Percentiles rank a stretch among this genome's conserved stretches.
These are phyloP conservation scores for Sinapis alba DNA, from an alignment of 441 rosid genomes.

Conservation along the genomic window DNA sequence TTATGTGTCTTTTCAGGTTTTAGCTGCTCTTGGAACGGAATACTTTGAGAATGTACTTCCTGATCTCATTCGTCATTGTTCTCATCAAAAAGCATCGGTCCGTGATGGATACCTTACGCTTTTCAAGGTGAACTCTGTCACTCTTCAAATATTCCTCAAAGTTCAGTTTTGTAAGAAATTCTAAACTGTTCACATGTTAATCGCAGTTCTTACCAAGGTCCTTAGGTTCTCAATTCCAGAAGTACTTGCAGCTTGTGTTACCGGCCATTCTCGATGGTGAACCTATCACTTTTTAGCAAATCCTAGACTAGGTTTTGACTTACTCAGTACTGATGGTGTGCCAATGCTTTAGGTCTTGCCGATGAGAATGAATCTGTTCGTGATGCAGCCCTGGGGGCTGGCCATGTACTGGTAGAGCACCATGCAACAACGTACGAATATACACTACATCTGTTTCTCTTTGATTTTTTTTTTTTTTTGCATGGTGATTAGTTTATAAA, in stretches of 20 bases:
- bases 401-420: conserved; percentile 99
- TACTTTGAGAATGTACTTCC: conserved; percentile 76
- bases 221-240: conserved; percentile 91
- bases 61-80: conserved; percentile 89
- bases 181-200: conserved; percentile 29
- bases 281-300: conserved; percentile 18
- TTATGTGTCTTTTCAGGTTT: conserved; percentile 52
- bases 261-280: conserved; percentile 97
- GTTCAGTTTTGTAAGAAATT: not conserved
- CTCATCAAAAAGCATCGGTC: conserved; percentile 91
- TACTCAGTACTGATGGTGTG: conserved; percentile 16
- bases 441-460: conserved; percentile 25
- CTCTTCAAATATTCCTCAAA: conserved; percentile 7
- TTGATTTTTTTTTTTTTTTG: conserved; percentile 8
- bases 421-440: conserved; percentile 88
- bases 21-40: conserved; percentile 81
- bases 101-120: conserved; percentile 97
- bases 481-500: not conserved
- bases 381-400: conserved; percentile 99
- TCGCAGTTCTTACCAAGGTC: conserved; percentile 95
- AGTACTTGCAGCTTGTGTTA: conserved; percentile 84
- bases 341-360: conserved; percentile 73
- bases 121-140: conserved; percentile 67
- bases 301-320: conserved; percentile 24
- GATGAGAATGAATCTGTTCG: conserved; percentile 99